A percentile compares a stretch with the other conserved stretches of the same genome.
phyloP scores from a whole-genome alignment of 148 eudicot species.

The Cornus florida region DNA sequence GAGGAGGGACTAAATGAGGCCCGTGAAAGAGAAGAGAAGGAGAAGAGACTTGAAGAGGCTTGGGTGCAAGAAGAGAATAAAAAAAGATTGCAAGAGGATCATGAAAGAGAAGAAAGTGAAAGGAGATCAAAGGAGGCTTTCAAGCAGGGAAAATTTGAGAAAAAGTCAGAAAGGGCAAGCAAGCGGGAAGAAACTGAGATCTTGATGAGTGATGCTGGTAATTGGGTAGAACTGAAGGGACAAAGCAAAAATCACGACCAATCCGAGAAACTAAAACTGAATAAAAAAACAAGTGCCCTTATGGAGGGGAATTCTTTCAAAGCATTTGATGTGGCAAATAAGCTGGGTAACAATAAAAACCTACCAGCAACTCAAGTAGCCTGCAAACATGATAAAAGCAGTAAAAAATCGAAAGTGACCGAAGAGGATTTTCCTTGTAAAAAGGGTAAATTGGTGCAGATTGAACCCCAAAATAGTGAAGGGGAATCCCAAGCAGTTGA shows the following conservation, averaged over 20 bases:
- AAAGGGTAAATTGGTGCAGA: slow-evolving; percentile 15
- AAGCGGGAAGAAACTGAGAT: slow-evolving; percentile 20
- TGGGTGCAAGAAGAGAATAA: slow-evolving; percentile 22
- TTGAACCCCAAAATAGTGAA: slow-evolving; percentile 18
- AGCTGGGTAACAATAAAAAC: slow-evolving; percentile 18
- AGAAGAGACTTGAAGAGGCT: slow-evolving; percentile 26
- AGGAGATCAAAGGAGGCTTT: slow-evolving; percentile 28
- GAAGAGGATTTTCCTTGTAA: slow-evolving; percentile 19
- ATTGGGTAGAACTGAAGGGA: slow-evolving; percentile 14
- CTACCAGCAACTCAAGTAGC: slow-evolving; percentile 5
- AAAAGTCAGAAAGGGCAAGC: slow-evolving; percentile 16
- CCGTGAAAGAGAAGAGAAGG: slow-evolving; percentile 19
- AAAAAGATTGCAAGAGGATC: slow-evolving; percentile 21
- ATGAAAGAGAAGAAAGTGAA: slow-evolving; percentile 28
- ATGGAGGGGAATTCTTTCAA: slow-evolving; percentile 22
- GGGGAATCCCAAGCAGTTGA: slow-evolving; percentile 28
- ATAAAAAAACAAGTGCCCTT: slow-evolving; percentile 18
- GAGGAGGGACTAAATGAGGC: slow-evolving; percentile 21
- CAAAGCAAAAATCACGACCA: slow-evolving; percentile 6
- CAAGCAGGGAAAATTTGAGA: slow-evolving; percentile 20
- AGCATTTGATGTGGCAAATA: slow-evolving; percentile 25
- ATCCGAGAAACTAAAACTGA: slow-evolving; percentile 11
- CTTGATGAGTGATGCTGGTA: slow-evolving; percentile 9
- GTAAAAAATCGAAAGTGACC: slow-evolving; percentile 11
- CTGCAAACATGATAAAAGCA: slow-evolving; percentile 12